phyloP scores from a whole-genome alignment of 495 filamentous ascomycete genomes.

The Elasticomyces elasticus region DNA sequence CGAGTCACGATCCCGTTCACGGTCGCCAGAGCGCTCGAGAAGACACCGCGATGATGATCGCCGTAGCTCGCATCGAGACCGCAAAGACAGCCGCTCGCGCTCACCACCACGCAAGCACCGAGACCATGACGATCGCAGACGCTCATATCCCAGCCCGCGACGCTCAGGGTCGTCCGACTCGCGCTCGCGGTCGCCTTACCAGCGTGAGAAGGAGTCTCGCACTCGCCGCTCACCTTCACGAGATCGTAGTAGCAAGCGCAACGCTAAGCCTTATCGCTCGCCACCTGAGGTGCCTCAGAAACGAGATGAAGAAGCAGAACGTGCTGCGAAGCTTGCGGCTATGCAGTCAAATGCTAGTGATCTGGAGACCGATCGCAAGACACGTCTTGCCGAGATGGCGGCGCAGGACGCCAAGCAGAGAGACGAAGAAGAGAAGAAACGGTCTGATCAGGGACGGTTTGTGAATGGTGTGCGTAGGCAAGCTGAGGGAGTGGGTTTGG shows the following conservation, averaged over 20 bases:
- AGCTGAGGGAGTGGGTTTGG: constrained; percentile 19
- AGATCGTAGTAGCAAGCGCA: background rate
- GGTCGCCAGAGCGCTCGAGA: constrained; percentile 8
- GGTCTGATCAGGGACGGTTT: constrained; percentile 21
- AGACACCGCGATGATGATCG: constrained; percentile 21
- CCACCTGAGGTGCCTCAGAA: constrained; percentile 8
- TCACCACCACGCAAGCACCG: constrained; percentile 20
- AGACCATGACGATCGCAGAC: constrained; percentile 14
- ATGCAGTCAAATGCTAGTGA: constrained; percentile 82
- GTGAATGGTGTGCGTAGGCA: constrained; percentile 15
- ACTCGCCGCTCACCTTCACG: background rate
- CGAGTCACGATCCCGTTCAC: constrained; percentile 10
- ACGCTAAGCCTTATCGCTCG: constrained; percentile 10
- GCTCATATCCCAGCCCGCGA: constrained; percentile 20
- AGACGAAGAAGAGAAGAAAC: constrained; percentile 21
- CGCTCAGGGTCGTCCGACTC: constrained; percentile 21
- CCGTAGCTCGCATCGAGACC: constrained; percentile 29
- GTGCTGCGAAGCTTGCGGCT: constrained; percentile 61
- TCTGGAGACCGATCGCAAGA: constrained; percentile 63
- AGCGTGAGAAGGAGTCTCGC: background rate
- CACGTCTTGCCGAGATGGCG: constrained; percentile 50
- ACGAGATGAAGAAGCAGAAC: constrained; percentile 40
- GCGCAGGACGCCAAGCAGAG: constrained; percentile 19
- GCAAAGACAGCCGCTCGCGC: constrained; percentile 28
- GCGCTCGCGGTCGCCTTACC: constrained; percentile 20